Conservation (phyloP, 176 grass and related monocot species). For the Oryza longistaminata region DNA sequence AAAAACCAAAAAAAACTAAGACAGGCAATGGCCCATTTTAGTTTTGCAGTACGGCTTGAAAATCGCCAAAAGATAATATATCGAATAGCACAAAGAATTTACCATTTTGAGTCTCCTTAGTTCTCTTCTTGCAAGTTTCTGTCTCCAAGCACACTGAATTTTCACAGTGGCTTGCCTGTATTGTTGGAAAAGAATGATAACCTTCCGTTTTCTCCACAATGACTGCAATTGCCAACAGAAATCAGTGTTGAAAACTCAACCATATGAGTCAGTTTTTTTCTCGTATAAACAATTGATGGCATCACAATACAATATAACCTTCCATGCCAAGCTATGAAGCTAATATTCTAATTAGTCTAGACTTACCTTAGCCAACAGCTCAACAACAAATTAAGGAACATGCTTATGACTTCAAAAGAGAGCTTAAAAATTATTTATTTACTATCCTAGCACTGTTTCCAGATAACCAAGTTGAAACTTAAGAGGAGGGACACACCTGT, state of each 20-base stretch:
- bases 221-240: conserved; percentile 46
- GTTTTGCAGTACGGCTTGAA: neutral
- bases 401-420: neutral
- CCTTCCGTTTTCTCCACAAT: conserved; percentile 72
- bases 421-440: conserved; percentile 23
- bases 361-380: neutral
- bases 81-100: conserved; percentile 14
- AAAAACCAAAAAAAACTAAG: too few relatives aligned
- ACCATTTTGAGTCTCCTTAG: conserved; percentile 83
- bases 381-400: neutral
- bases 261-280: neutral
- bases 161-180: conserved; percentile 50
- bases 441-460: neutral
- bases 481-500: conserved; percentile 48
- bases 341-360: conserved; percentile 11
- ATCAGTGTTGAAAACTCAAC: conserved; percentile 8
- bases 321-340: neutral
- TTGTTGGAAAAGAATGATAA: conserved; percentile 56
- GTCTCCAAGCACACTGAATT: conserved; percentile 91
- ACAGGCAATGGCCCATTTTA: too few relatives aligned
- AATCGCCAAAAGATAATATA: neutral
- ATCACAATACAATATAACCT: conserved; percentile 1
- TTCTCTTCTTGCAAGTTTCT: conserved; percentile 82
- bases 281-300: conserved; percentile 12
- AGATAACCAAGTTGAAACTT: conserved; percentile 16